Evolutionary conservation across 371 early-diverging fungal species (phyloP).

Genomic region (Actinomucor elegans): DNA sequence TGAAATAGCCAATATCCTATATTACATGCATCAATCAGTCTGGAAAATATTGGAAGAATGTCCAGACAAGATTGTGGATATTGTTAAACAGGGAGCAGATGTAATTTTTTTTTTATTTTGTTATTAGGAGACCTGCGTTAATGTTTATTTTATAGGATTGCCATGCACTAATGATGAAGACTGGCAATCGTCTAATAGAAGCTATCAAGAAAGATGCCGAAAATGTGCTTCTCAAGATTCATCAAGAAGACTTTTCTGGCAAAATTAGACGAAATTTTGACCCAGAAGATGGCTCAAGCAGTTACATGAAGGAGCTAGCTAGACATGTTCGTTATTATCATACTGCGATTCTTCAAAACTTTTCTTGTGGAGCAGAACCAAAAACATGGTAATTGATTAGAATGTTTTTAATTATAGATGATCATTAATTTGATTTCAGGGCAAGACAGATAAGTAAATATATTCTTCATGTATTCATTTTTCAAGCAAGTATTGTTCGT

Average conservation of each 20-base stretch:
- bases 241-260: constrained; percentile 61
- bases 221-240: constrained; percentile 55
- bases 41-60: constrained; percentile 61
- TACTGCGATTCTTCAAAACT: constrained; percentile 49
- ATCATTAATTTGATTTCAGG: constrained; percentile 28
- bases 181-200: constrained; percentile 51
- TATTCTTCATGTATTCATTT: constrained; percentile 56
- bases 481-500: constrained; percentile 62
- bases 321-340: constrained; percentile 58
- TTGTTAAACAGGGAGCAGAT: constrained; percentile 46
- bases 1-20: constrained; percentile 59
- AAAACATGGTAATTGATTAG: constrained; percentile 65
- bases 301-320: constrained; percentile 57
- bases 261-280: constrained; percentile 23
- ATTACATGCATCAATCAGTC: constrained; percentile 55
- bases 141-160: constrained; percentile 46
- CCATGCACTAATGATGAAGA: constrained; percentile 48
- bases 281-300: constrained; percentile 30
- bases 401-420: neutral
- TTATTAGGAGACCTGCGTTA: too few relatives aligned
- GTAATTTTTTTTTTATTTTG: constrained; percentile 34
- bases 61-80: constrained; percentile 44
- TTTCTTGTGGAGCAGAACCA: constrained; percentile 64
- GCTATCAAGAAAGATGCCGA: constrained; percentile 55
- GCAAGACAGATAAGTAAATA: constrained; percentile 46